Evolutionary conservation across 83 land plant genomes (phyloP), one percentile per base, ranked within the genome.

Genomic region (Larix sibirica): DNA sequence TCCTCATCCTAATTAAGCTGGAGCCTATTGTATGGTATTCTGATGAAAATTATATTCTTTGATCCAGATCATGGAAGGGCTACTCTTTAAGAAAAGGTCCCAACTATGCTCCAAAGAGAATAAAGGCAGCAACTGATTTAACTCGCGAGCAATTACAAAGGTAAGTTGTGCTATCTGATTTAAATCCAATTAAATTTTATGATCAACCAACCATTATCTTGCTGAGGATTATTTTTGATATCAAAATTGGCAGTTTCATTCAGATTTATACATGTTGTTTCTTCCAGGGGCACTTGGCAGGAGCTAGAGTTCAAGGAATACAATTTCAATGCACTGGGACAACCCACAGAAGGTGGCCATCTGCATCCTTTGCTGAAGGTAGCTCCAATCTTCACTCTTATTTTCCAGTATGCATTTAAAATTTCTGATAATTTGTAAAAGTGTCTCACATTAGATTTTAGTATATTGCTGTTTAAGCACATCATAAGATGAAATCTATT

Each of bases 321-420:
- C 78, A 95, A 97, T 83, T 95, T 93, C 83, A 84, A 74, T 80
- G 96, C 99, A 4, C 89, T 88, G 77, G 98, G 95, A 4, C 92
- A 82, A 79, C 93, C 95, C 9, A 62, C 79, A 58, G 92, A 92
- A 75, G 86, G 92, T 82, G 99, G 99, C 75, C 85, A 89, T 85
- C 87, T 95, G 33, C 98, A 97, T 84, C 99, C 99, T 69, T 83
- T 97, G 87, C 96, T 93, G 60, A 94, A 97, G 99, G 99, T 74
- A 84, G 59, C 61, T 60, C 13, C 80, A 62, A 17, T 54, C 21
- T 54, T 56, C 36, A 2, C 20, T 81, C 70, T 33, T 26, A 61
- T n/a, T 67, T 4, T 58, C 26, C 26, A 26, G 14, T 21, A 50
- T 50, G 56, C 56, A 50, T 50, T 9, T 9, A 50, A 9, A 50